A percentile compares a stretch with the other conserved stretches of the same genome.
Evolutionary conservation across 1,284 basidiomycete species (phyloP).

Genomic region (Trichosporon sp.): DNA sequence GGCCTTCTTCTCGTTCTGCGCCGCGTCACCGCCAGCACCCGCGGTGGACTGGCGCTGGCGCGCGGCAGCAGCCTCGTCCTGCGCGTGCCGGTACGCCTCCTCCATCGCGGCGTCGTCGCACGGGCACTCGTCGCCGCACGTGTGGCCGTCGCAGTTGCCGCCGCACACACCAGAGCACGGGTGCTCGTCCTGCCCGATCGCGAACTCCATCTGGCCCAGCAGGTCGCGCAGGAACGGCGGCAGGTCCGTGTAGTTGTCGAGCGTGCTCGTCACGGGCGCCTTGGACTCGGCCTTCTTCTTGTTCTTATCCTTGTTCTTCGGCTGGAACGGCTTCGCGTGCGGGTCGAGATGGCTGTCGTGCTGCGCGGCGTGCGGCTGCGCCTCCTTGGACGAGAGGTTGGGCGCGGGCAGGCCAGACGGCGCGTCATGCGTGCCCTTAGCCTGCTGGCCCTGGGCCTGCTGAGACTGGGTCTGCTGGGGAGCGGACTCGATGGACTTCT

Average conservation of each 20-base stretch:
- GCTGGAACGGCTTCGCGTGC: not conserved
- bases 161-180: not conserved
- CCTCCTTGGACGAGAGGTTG: not conserved
- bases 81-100: not conserved
- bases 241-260: conserved; percentile 24
- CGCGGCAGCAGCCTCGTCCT: not conserved
- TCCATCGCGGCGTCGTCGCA: not conserved
- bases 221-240: conserved; percentile 29
- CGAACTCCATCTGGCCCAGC: conserved; percentile 26
- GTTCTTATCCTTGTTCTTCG: not conserved
- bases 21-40: not conserved
- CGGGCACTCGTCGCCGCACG: conserved; percentile 9
- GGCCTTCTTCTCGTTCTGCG: not conserved
- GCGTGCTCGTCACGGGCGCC: conserved; percentile 27
- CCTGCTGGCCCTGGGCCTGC: conserved; percentile 17
- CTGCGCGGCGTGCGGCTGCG: not conserved
- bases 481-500: conserved; percentile 8
- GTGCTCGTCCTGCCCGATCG: conserved; percentile 6
- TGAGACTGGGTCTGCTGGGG: too few relatives aligned
- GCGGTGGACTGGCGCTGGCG: not conserved
- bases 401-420: conserved; percentile 21
- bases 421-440: conserved; percentile 26
- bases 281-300: conserved; percentile 11
- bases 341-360: not conserved
- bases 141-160: not conserved